phyloP scores from a whole-genome alignment of 176 grass and related monocot genomes.

The Oryza nivara region DNA sequence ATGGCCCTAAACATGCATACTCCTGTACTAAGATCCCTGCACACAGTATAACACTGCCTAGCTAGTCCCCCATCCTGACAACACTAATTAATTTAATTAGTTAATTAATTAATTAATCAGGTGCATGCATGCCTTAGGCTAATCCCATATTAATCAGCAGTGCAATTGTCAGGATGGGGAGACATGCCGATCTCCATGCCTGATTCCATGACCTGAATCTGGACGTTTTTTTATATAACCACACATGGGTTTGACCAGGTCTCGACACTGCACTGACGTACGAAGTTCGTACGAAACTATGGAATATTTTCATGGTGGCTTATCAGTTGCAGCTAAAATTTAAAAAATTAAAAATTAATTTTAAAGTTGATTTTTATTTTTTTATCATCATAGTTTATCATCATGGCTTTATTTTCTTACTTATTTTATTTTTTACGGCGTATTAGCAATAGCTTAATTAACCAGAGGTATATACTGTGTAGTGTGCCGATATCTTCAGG shows the following conservation, averaged over 20 bases:
- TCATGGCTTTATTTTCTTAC: too few relatives aligned
- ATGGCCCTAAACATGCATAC: background rate
- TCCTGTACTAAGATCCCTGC: background rate
- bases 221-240: background rate
- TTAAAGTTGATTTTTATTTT: too few relatives aligned
- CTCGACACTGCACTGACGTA: background rate
- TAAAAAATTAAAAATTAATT: too few relatives aligned
- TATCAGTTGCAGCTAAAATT: too few relatives aligned
- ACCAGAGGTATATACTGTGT: too few relatives aligned
- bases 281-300: background rate
- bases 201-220: conserved; percentile 43
- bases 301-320: background rate
- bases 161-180: conserved; percentile 14
- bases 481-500: too few relatives aligned
- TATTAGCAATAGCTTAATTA: too few relatives aligned
- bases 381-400: too few relatives aligned
- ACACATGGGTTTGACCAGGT: background rate
- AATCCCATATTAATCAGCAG: background rate
- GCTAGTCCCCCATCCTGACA: background rate
- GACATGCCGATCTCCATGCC: background rate
- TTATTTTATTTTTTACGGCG: too few relatives aligned
- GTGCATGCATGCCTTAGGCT: conserved; percentile 23
- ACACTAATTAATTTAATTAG: background rate
- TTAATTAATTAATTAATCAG: background rate
- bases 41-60: background rate